These are phyloP conservation scores for Tinospora cordifolia DNA, from an alignment of 164 flowering plant species.

Conservation along the genomic window DNA sequence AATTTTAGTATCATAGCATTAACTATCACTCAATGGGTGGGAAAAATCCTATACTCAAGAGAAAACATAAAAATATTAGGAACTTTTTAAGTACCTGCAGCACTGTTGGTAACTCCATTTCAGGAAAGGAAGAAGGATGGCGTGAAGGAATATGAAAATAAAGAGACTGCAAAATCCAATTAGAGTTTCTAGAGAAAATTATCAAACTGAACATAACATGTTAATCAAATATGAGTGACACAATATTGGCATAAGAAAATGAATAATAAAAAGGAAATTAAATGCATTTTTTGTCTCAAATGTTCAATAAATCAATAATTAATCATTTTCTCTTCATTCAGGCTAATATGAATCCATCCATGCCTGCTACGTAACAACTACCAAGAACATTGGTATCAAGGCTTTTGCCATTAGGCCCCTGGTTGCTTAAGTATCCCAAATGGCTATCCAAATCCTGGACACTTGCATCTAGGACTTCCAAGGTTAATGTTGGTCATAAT, in stretches of 20 bases:
- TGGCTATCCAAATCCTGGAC: no score
- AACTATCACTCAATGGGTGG: background rate
- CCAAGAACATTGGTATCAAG: no score
- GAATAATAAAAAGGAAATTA: background rate
- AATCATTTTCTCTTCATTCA: background rate
- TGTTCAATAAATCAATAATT: background rate
- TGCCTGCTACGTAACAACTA: background rate
- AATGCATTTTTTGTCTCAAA: background rate
- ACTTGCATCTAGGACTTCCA: no score
- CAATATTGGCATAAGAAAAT: background rate
- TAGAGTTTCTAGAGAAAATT: constrained; percentile 5
- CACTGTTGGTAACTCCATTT: constrained; percentile 83
- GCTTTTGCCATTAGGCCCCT: no score
- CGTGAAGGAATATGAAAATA: constrained; percentile 80
- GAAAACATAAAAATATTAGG: no score
- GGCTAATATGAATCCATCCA: background rate
- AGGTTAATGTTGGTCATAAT: no score
- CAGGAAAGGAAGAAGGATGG: constrained; percentile 75
- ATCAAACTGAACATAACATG: background rate
- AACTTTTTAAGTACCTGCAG: constrained; percentile 94
- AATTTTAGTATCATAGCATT: background rate
- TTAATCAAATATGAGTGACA: background rate
- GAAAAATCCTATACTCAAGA: no score
- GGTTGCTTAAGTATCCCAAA: no score
- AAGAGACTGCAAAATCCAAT: constrained; percentile 44